Percentiles rank a stretch among this genome's conserved stretches.
Conservation (phyloP, 768 basidiomycete species). For the Ramaria sp. region DNA sequence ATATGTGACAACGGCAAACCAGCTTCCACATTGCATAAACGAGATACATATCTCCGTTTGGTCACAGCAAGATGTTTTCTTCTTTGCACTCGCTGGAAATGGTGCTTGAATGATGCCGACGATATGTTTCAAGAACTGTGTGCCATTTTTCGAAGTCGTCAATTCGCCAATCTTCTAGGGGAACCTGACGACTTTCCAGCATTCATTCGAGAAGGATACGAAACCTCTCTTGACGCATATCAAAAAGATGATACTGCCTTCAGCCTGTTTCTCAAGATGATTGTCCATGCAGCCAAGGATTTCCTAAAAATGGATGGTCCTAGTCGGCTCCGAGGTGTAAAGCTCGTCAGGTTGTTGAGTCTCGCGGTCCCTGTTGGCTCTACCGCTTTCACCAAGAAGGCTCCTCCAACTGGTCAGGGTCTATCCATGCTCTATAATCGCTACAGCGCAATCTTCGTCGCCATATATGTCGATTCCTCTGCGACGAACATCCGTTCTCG, state of each 20-base stretch:
- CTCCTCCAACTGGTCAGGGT: conserved; percentile 39
- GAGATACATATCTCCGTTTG: conserved; percentile 61
- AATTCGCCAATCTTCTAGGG: conserved; percentile 58
- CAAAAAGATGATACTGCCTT: conserved; percentile 60
- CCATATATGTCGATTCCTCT: conserved; percentile 54
- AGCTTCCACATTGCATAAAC: conserved; percentile 31
- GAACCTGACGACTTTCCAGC: conserved; percentile 56
- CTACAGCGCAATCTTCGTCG: conserved; percentile 59
- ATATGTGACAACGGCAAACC: conserved; percentile 30
- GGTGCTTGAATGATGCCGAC: conserved; percentile 51
- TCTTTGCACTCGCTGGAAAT: conserved; percentile 68
- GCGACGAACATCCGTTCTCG: conserved; percentile 36
- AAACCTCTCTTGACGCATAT: conserved; percentile 37
- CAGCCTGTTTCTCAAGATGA: conserved; percentile 69
- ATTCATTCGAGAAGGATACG: conserved; percentile 51
- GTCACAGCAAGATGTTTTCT: conserved; percentile 63
- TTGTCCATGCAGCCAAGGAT: conserved; percentile 48
- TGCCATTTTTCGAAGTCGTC: conserved; percentile 66
- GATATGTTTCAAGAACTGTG: conserved; percentile 51
- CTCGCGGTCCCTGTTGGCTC: conserved; percentile 62
- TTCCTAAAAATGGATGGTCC: conserved; percentile 19
- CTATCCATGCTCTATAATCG: conserved; percentile 78
- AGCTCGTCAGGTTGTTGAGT: conserved; percentile 57
- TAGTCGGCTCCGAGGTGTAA: conserved; percentile 26
- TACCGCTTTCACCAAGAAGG: conserved; percentile 47